Base-by-base conservation (phyloP, 768 basidiomycete genomes). In the Lactarius psammicola region DNA sequence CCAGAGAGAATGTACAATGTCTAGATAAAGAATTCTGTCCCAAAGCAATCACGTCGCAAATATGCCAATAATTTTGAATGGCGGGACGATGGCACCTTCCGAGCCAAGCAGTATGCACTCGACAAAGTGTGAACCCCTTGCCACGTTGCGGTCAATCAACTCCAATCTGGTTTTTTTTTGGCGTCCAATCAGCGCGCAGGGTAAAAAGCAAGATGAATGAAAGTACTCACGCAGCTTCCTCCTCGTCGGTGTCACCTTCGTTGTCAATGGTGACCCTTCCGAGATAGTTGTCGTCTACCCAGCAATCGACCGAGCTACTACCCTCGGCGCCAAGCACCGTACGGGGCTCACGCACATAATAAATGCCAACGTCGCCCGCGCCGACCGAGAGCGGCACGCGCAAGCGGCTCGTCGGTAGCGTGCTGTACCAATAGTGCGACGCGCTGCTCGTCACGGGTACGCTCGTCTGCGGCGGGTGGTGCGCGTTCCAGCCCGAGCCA, bases 221-320 rank as follows among this genome's bases (percentile, higher is more conserved):
- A 60, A 51, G 59, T 51, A 72, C 90, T 70, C 75, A 94, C 93
- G 83, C 81, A 34, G 93, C 84, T 60, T 81, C 84, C 0, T 85
- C 76, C 62, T 86, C 85, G 4, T 77, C 79, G 7, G 87, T 78
- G 63, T 89, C 85, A 4, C 81, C 92, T 1, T 85, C 85, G 72
- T 98, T 95, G 75, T 87, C 85, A 64, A 98, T 81, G 49, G 87
- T 81, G 66, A 85, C 85, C 33, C 86, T 88, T 5, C 97, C 96
- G 0, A 71, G 77, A 68, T 87, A 85, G 74, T 99, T 99, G 75
- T 99, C 95, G 75, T 99, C 97, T 36, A 99, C 97, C 96, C 96
- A 98, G 75, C 97, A 98, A 71, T 91, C 85, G 4, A 95, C 80
- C 60, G 84, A 81, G 70, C 87, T 87, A 36, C 92, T 89, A 66